Conservation (phyloP, 202 grass and related monocot species). For the Schoenoplectus triqueter region DNA sequence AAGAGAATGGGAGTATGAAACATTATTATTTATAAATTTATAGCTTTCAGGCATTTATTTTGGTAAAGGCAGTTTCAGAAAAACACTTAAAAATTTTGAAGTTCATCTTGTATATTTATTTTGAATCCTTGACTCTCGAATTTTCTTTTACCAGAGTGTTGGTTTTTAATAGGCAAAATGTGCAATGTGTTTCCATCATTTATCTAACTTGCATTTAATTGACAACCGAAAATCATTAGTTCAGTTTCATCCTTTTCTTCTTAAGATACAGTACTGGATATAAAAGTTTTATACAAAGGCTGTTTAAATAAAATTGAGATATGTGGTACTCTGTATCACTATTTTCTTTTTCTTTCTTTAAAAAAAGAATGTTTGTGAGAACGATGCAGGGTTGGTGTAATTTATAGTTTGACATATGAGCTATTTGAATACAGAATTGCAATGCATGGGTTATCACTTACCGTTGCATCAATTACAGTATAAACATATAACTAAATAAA, state of each 20-base stretch:
- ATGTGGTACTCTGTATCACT: not conserved
- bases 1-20: not conserved
- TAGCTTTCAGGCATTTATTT: not conserved
- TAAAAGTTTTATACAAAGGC: not conserved
- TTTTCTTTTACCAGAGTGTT: not conserved
- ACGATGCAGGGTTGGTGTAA: not conserved
- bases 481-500: conserved; percentile 1
- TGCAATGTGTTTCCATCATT: not conserved
- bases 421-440: not conserved
- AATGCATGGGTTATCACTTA: too few species aligned
- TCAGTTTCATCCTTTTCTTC: not conserved
- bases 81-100: conserved; percentile 5
- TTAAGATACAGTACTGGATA: not conserved
- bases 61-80: not conserved
- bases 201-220: not conserved
- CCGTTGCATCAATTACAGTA: not conserved
- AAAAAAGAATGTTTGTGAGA: not conserved
- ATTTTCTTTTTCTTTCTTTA: not conserved
- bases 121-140: not conserved
- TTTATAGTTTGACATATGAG: too few species aligned
- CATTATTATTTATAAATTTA: not conserved
- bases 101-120: not conserved
- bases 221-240: not conserved
- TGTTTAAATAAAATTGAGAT: not conserved
- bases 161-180: not conserved